Conservation (phyloP, 2,329 filamentous ascomycete species). For the Macrophomina tecta region DNA sequence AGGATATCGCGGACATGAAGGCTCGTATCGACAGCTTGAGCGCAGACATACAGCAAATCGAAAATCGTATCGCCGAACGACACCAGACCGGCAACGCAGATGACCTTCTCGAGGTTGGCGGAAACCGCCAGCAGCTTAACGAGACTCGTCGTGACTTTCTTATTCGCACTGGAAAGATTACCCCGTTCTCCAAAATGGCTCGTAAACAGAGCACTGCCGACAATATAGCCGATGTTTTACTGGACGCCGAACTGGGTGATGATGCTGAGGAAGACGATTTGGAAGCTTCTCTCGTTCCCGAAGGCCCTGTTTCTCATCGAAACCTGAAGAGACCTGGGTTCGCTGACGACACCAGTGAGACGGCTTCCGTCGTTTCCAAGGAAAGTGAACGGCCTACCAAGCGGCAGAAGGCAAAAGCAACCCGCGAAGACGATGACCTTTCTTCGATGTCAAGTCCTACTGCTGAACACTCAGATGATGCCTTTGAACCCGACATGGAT, state of each 20-base stretch:
- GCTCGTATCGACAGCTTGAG: constrained; percentile 68
- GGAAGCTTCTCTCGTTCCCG: constrained; percentile 31
- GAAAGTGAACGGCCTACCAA: constrained; percentile 43
- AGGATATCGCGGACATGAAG: constrained; percentile 71
- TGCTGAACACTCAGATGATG: constrained; percentile 48
- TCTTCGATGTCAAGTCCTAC: constrained; percentile 28
- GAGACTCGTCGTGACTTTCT: constrained; percentile 89
- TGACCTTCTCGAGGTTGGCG: constrained; percentile 52
- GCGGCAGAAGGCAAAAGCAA: constrained; percentile 8
- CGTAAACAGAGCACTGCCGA: constrained; percentile 68
- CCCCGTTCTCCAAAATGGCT: constrained; percentile 84
- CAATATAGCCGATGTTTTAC: constrained; percentile 75
- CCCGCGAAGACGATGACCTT: constrained; percentile 30
- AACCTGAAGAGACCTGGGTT: constrained; percentile 58
- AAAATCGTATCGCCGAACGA: constrained; percentile 78
- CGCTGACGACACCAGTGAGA: constrained; percentile 33
- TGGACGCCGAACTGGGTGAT: constrained; percentile 79
- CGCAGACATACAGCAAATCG: constrained; percentile 79
- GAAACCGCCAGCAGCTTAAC: constrained; percentile 70
- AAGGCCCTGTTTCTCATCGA: constrained; percentile 51
- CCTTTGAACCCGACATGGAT: constrained; percentile 47
- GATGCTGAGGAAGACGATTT: constrained; percentile 49
- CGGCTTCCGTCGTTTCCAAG: not conserved
- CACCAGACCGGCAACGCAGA: constrained; percentile 62
- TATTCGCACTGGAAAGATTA: constrained; percentile 96